Conservation (phyloP, 768 basidiomycete species). For the Lentinula boryana region DNA sequence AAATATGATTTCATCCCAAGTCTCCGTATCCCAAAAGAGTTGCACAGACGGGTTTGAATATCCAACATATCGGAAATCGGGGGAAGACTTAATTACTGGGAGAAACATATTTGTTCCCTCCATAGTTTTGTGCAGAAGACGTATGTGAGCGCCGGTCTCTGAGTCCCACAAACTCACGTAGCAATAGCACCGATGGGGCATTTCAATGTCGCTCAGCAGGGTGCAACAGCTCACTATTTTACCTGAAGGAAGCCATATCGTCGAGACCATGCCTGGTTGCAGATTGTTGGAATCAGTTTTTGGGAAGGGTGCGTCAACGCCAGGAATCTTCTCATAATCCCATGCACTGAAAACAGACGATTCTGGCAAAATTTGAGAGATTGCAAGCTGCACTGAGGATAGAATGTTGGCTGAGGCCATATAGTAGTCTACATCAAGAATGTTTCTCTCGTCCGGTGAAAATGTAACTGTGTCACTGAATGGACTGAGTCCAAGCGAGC, state of each 20-base stretch:
- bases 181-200: neutral
- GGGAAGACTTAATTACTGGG: neutral
- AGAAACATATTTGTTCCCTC: constrained; percentile 1
- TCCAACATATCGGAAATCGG: neutral
- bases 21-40: neutral
- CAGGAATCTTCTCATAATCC: neutral
- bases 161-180: neutral
- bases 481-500: neutral
- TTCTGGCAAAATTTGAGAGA: neutral
- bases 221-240: neutral
- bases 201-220: neutral
- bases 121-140: neutral
- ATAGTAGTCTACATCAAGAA: neutral
- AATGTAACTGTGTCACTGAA: neutral
- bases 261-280: neutral
- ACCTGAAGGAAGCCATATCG: neutral
- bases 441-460: neutral
- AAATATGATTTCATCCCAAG: neutral
- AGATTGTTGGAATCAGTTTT: neutral
- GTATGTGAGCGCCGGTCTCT: neutral
- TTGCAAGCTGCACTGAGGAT: neutral
- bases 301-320: neutral
- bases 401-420: neutral
- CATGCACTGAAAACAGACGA: neutral
- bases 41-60: neutral